Evolutionary conservation across 306 rosid genomes (phyloP), one percentile per base, ranked within the genome.

Genomic region (Vigna unguiculata): DNA sequence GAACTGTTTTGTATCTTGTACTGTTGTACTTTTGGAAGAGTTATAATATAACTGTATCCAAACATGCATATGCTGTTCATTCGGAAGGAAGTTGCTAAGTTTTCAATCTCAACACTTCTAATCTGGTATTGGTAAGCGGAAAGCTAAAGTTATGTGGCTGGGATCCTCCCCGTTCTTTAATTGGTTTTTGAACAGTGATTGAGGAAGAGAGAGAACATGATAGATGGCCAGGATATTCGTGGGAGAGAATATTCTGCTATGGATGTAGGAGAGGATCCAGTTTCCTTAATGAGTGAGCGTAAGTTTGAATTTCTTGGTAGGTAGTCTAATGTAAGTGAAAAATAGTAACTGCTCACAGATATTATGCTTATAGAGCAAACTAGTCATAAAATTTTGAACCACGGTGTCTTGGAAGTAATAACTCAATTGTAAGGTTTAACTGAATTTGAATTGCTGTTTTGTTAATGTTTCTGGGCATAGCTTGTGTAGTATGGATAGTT

Each of bases 401-500:
- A 14, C 3, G 65, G 21, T 59, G 7, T 59, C 12, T 15, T 10
- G 20, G 65, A 28, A 7, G 41, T 55, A 41, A 68, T 49, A 28
- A 41, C 72, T 68, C 14, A 52, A 43, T 58, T 40, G 32, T 75
- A 61, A 59, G 34, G 25, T 49, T 72, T 67, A 40, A 25, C 32
- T 78, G 55, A 36, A 38, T 45, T 61, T 38, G 17, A 77, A 55
- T 62, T 77, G 20, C 4, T 71, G 43, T 49, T 71, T 63, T 48
- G 69, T 40, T 71, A 13, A 46, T 3, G 13, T 22, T 64, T 48
- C 34, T 51, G 32, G 79, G 48, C 25, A 21, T 69, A 25, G 73
- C 57, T 36, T 73, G 19, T 69, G 48, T 36, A 22, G 38, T 22
- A 38, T 46, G 64, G 58, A 57, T 22, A 20, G 46, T 66, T 54